Conservation (phyloP, 208 protist species). For the Naegleria gruberi region DNA sequence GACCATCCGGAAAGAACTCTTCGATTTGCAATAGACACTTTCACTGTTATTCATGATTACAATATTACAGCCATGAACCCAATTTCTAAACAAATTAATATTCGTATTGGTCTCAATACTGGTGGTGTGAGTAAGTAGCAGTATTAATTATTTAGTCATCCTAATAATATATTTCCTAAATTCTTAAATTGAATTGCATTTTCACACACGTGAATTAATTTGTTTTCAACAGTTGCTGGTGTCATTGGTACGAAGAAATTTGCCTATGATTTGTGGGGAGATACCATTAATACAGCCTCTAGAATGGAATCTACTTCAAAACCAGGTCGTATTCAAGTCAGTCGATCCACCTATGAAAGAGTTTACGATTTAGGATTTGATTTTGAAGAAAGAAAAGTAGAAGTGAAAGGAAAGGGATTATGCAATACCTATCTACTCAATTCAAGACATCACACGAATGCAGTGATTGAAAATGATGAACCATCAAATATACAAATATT, state of each 20-base stretch:
- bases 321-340: constrained; percentile 37
- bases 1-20: neutral
- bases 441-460: neutral
- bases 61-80: too few species aligned
- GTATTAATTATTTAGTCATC: too few species aligned
- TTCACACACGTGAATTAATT: too few species aligned
- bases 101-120: neutral
- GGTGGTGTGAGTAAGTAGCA: neutral
- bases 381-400: neutral
- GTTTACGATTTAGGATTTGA: constrained; percentile 20
- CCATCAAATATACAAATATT: too few species aligned
- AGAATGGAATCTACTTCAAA: constrained; percentile 8
- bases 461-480: too few species aligned
- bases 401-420: neutral
- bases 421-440: neutral
- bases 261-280: constrained; percentile 52
- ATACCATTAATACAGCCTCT: constrained; percentile 48
- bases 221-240: too few species aligned
- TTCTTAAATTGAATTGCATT: too few species aligned
- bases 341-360: constrained; percentile 36
- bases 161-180: too few species aligned
- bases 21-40: neutral
- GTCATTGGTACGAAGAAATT: constrained; percentile 37
- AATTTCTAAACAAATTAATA: neutral
- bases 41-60: neutral